Evolutionary conservation across 306 rosid genomes (phyloP).

Genomic region (Vigna unguiculata): DNA sequence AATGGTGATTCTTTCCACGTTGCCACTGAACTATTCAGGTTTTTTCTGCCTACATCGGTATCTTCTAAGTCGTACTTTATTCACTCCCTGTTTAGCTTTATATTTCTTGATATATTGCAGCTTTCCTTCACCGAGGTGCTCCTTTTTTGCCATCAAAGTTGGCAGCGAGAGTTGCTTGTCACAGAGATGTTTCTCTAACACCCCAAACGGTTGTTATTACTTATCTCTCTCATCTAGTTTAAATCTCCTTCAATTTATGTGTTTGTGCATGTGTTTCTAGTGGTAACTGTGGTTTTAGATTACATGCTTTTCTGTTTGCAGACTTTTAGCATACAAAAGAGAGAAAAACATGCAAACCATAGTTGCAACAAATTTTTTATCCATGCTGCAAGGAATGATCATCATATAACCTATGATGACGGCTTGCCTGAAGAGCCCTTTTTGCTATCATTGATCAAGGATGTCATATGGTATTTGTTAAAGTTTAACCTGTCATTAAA

Average conservation of each 20-base stretch:
- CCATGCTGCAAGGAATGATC: slow-evolving; percentile 54
- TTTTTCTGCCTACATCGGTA: slow-evolving; percentile 13
- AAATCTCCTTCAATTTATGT: slow-evolving; percentile 5
- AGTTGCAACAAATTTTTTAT: slow-evolving; percentile 45
- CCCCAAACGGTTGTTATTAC: slow-evolving; percentile 50
- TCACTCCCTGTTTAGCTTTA: slow-evolving; percentile 26
- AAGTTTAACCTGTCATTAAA: slow-evolving; percentile 17
- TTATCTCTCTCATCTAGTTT: background rate
- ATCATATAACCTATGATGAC: slow-evolving; percentile 49
- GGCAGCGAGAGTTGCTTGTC: slow-evolving; percentile 38
- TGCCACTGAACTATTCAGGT: slow-evolving; percentile 56
- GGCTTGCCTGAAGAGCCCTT: slow-evolving; percentile 67
- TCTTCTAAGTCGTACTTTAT: slow-evolving; percentile 17
- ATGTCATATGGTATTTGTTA: slow-evolving; percentile 61
- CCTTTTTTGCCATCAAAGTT: slow-evolving; percentile 51
- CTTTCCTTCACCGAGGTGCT: slow-evolving; percentile 49
- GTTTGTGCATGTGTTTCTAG: slow-evolving; percentile 12
- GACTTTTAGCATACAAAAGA: slow-evolving; percentile 45
- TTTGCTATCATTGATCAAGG: slow-evolving; percentile 59
- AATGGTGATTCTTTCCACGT: slow-evolving; percentile 53
- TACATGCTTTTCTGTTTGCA: slow-evolving; percentile 46
- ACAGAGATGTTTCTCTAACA: slow-evolving; percentile 40
- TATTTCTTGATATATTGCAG: slow-evolving; percentile 44
- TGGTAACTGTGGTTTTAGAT: slow-evolving; percentile 17
- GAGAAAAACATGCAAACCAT: slow-evolving; percentile 37